A percentile compares a stretch with the other conserved stretches of the same genome.
Evolutionary conservation across 1,139 yeast genomes (phyloP).

Genomic region (Candida sp.): DNA sequence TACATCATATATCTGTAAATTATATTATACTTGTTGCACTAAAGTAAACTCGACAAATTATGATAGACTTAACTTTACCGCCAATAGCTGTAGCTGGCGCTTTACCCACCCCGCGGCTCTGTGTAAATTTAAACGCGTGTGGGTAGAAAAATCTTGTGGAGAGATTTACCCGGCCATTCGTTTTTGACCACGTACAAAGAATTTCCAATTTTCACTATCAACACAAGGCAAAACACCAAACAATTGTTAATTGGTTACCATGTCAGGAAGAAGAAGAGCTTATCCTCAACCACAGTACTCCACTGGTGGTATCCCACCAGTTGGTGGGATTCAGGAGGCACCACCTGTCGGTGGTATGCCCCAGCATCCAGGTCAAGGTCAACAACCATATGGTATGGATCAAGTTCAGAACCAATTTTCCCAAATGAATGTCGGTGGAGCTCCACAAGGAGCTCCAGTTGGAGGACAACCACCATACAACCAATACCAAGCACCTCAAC

Average conservation of each 20-base stretch:
- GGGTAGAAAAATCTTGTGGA: too few relatives aligned
- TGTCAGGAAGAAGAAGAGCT: constrained; percentile 52
- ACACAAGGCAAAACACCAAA: background rate
- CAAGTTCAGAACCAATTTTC: constrained; percentile 40
- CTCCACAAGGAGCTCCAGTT: constrained; percentile 6
- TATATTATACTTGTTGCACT: too few relatives aligned
- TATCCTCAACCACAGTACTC: constrained; percentile 67
- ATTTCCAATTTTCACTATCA: background rate
- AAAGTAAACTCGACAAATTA: too few relatives aligned
- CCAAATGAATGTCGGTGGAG: constrained; percentile 29
- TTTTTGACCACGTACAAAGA: background rate
- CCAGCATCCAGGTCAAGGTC: constrained; percentile 7
- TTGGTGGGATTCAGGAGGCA: constrained; percentile 18
- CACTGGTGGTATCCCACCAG: constrained; percentile 15
- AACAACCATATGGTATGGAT: constrained; percentile 21
- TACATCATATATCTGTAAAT: too few relatives aligned
- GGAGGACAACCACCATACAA: constrained; percentile 2
- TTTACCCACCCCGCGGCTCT: too few relatives aligned
- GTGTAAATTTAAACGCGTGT: too few relatives aligned
- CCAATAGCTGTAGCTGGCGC: too few relatives aligned
- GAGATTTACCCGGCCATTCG: background rate
- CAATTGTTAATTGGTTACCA: constrained; percentile 5
- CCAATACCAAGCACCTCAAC: constrained; percentile 6
- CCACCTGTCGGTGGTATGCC: constrained; percentile 12
- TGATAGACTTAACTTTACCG: too few relatives aligned